Base-by-base conservation (phyloP, 257 asterid genomes). In the Solanum neorickii region DNA sequence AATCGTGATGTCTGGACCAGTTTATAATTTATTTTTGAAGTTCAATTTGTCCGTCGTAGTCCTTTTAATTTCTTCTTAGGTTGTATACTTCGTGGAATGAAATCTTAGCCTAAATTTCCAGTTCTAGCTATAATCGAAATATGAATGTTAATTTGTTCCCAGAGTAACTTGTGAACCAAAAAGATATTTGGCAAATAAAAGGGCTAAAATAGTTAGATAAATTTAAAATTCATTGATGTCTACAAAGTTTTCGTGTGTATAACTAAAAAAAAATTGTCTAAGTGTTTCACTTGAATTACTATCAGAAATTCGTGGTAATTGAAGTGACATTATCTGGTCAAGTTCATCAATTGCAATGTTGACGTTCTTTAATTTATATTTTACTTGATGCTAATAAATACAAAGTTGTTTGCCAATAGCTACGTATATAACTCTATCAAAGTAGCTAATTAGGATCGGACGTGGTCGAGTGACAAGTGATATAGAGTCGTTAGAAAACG, bases 1-100 rank as follows among this genome's bases (percentile, higher is more conserved):
- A 7, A 69, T 69, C 3, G 14, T 69, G n/a, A 25, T 5, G 62
- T 56, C 11, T 0, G 11, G 0, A 56, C 0, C 5, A 56, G 0
- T 1, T 56, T 18, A 7, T 56, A 10, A 52, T 52, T 0, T 52
- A 6, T 52, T 52, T 18, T 18, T 18, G 0, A 9, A 52, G 3
- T 56, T 18, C 12, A 18, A 56, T 7, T 56, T 18, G 4, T 56
- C 11, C 31, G 31, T 31, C 31, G 31, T 3, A 2, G 31, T 7
- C 5, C 33, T 31, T 37, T 39, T 5, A 1, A 12, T 42, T 76
- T 76, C 21, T 44, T 76, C 65, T 8, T 15, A 16, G 2, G 65
- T 44, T 2, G 84, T 15, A 27, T 46, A 27, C 10, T 15, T 78
- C 18, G 27, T 78, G 10, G 25, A 14, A 46, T 78, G 27, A 78